Base-by-base conservation (phyloP, 108 stramenopile species). In the Aureococcus anophagefferens region DNA sequence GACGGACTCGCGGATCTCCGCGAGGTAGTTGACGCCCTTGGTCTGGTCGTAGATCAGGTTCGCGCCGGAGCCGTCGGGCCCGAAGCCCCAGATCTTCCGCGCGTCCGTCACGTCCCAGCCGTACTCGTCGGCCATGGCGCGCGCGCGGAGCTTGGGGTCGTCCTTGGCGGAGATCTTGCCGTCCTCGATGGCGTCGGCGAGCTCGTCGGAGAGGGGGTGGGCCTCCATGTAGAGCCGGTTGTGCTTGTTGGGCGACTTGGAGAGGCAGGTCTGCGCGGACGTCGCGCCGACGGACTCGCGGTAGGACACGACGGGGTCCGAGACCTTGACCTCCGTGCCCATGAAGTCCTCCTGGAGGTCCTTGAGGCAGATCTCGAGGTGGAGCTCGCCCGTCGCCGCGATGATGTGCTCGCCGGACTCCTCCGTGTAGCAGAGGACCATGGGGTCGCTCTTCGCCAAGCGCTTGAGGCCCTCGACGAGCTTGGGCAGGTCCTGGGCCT, bases 211-310 rank as follows among this genome's bases (percentile, higher is more conserved):
- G 51, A 99, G 80, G 34, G 92, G 78, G 69, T 85, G 86, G 62
- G 91, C 96, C 76, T 90, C 89, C 45, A 93, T 82, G 83, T 96
- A 97, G 64, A 99, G 95, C 88, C 98, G 94, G 81, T 99, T 99
- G 93, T 99, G 98, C 90, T 99, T 99, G 95, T 99, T 99, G 76
- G 97, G 93, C 63, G 96, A 97, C 94, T 99, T 99, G 84, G 96
- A 94, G 67, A 99, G 87, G 83, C 93, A 94, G 65, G 87, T 90
- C 73, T 88, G 82, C 76, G 79, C 75, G 36, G 96, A 96, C 83
- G 95, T 91, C 30, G 83, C 93, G 51, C 88, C 84, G 77, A 94
- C 90, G 36, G 98, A 98, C 84, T 99, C 98, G 77, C 98, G 94
- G 97, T 94, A 99, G 45, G 98, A 97, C 30, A 99, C 98, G 64